Base-by-base conservation (phyloP, 345 rosid species). In the Linum tenue region DNA sequence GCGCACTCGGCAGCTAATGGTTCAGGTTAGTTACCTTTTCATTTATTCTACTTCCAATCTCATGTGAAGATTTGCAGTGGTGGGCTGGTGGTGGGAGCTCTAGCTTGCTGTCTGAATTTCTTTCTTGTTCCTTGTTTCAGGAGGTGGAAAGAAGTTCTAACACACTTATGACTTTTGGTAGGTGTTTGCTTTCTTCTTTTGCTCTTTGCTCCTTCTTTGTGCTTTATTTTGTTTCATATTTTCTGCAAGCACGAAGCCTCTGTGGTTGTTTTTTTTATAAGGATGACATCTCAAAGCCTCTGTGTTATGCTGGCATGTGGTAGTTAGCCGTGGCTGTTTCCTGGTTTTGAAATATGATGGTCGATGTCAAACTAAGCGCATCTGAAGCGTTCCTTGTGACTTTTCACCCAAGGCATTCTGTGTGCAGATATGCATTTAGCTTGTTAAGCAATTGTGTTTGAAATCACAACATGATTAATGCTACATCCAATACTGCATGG, bases 91-190 rank as follows among this genome's bases (percentile, higher is more conserved):
- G 64, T 66, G 57, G 44, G 42, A 36, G 63, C 41, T 55, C 67
- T 37, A 38, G 12, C 67, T 50, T 72, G 61, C 31, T 44, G 56
- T 56, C 37, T 41, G 36, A 57, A 12, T 1, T 57, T 31, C 35
- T 63, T 16, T 57, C 4, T 9, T 55, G 14, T 37, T 14, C 50
- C 38, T 63, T 48, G 61, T 69, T 78, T 39, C 84, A 92, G 97
- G 99, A 94, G 78, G 99, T 94, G 8, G 96, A 90, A 69, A 85
- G 99, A 82, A 90, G 85, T 76, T 73, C 96, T 76, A 78, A 74
- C 73, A 85, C 95, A 1, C 90, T 94, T 7, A 66, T 81, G 86
- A 84, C 89, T 64, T 72, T 94, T 64, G 97, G 97, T 90, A 76
- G 76, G 89, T 76, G 40, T 66, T 72, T 79, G 76, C 63, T 60